A percentile compares a stretch with the other conserved stretches of the same genome.
These are phyloP conservation scores for Pythium rishiriense DNA, from an alignment of 352 stramenopile species.

Conservation along the genomic window DNA sequence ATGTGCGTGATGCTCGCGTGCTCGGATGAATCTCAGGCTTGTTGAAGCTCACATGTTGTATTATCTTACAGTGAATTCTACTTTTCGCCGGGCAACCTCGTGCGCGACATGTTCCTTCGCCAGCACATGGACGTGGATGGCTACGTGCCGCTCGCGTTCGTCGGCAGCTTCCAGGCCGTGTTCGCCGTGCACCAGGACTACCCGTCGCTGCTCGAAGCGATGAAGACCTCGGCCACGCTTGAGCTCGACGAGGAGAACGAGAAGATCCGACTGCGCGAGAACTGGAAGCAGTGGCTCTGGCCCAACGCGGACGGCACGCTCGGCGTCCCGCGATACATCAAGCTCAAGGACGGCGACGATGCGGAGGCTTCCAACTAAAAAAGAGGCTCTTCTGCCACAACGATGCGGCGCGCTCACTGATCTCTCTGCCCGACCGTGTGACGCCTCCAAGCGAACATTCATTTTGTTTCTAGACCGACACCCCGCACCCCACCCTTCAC, in stretches of 20 bases:
- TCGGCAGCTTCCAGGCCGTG: slow-evolving; percentile 89
- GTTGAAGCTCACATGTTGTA: not conserved
- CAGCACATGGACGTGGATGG: slow-evolving; percentile 88
- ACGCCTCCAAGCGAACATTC: slow-evolving; percentile 11
- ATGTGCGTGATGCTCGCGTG: too few relatives aligned
- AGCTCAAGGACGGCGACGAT: slow-evolving; percentile 50
- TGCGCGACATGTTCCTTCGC: slow-evolving; percentile 83
- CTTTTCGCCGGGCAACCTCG: slow-evolving; percentile 81
- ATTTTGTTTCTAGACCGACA: slow-evolving; percentile 23
- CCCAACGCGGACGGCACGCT: slow-evolving; percentile 84
- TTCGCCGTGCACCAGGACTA: slow-evolving; percentile 87
- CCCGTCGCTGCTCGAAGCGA: slow-evolving; percentile 65
- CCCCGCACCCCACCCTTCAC: not conserved
- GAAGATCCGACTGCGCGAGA: slow-evolving; percentile 85
- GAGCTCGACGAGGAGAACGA: slow-evolving; percentile 89
- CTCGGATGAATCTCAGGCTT: not conserved
- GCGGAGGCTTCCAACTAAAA: slow-evolving; percentile 34
- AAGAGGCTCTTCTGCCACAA: too few relatives aligned
- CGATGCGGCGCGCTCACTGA: not conserved
- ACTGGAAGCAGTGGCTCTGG: slow-evolving; percentile 90
- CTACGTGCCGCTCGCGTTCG: slow-evolving; percentile 87
- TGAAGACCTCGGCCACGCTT: slow-evolving; percentile 63
- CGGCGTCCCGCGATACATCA: slow-evolving; percentile 89
- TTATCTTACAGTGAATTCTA: slow-evolving; percentile 73
- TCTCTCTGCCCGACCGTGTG: too few relatives aligned